Evolutionary conservation across 1,139 yeast species (phyloP).

Genomic region (Diutina sp.): DNA sequence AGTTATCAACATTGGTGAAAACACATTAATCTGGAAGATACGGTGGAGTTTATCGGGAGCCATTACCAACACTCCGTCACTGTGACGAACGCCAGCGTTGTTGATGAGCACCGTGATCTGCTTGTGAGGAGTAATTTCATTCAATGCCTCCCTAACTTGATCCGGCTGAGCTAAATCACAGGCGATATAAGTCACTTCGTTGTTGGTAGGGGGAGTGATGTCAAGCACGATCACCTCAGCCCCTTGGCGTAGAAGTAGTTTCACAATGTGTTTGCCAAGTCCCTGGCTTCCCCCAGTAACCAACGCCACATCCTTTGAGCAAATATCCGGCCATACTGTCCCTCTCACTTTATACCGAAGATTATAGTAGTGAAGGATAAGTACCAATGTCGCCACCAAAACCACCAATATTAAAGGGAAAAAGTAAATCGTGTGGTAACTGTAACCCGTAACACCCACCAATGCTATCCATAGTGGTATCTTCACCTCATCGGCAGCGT

Average conservation of each 20-base stretch:
- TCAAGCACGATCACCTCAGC: constrained; percentile 18
- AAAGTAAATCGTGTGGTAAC: neutral
- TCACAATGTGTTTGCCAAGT: constrained; percentile 36
- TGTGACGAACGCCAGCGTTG: constrained; percentile 64
- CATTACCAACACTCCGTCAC: constrained; percentile 26
- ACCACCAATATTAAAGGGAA: neutral
- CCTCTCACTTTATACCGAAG: neutral
- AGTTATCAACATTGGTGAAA: constrained; percentile 42
- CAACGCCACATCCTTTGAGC: constrained; percentile 23
- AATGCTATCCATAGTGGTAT: neutral
- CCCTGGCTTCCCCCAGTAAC: constrained; percentile 62
- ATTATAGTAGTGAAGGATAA: neutral
- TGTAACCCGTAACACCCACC: neutral
- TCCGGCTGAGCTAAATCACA: neutral
- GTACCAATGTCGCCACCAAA: neutral
- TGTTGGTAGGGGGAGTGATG: neutral
- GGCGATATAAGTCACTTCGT: neutral
- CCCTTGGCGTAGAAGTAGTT: constrained; percentile 18
- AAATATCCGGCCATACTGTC: neutral
- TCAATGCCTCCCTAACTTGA: neutral
- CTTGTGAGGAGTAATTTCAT: constrained; percentile 8
- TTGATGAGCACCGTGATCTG: constrained; percentile 45
- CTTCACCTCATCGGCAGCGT: neutral
- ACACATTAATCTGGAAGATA: constrained; percentile 41
- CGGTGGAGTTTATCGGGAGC: constrained; percentile 16